A percentile compares a stretch with the other conserved stretches of the same genome.
phyloP scores from a whole-genome alignment of 257 asterid species.

The Scutellaria baicalensis region DNA sequence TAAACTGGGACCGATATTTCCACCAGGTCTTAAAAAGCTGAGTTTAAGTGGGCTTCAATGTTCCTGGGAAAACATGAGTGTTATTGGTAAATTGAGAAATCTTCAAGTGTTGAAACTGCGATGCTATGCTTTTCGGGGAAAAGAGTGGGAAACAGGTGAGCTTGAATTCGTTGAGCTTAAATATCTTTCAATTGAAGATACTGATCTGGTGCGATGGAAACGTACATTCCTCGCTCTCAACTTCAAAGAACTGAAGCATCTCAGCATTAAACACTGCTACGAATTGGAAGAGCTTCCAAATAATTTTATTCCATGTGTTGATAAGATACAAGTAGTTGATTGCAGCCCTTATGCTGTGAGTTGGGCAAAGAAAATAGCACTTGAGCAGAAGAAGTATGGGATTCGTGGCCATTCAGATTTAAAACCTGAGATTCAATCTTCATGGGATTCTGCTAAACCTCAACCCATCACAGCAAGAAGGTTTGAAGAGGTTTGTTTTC shows the following conservation, averaged over 20 bases:
- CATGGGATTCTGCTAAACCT: no score
- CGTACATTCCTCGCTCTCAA: neutral
- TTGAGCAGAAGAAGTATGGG: no score
- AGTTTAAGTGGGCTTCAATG: constrained; percentile 1
- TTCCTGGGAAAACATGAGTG: neutral
- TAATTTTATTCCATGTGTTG: neutral
- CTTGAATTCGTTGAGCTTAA: neutral
- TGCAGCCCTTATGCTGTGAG: neutral
- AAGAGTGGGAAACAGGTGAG: neutral
- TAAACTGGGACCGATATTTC: neutral
- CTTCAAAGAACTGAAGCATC: neutral
- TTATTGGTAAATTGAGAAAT: neutral
- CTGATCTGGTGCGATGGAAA: neutral
- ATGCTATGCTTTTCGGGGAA: neutral
- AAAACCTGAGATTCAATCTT: no score
- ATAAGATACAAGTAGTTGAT: neutral
- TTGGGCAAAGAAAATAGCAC: neutral
- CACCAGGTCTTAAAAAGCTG: neutral
- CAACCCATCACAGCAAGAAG: no score
- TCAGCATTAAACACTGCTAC: neutral
- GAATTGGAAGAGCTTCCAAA: neutral
- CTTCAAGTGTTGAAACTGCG: constrained; percentile 1
- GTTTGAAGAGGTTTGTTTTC: no score
- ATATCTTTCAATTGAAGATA: neutral
- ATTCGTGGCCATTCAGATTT: no score